Evolutionary conservation across 176 grass and related monocot species (phyloP), one percentile per base, ranked within the genome.

Genomic region (Musa beccarii): DNA sequence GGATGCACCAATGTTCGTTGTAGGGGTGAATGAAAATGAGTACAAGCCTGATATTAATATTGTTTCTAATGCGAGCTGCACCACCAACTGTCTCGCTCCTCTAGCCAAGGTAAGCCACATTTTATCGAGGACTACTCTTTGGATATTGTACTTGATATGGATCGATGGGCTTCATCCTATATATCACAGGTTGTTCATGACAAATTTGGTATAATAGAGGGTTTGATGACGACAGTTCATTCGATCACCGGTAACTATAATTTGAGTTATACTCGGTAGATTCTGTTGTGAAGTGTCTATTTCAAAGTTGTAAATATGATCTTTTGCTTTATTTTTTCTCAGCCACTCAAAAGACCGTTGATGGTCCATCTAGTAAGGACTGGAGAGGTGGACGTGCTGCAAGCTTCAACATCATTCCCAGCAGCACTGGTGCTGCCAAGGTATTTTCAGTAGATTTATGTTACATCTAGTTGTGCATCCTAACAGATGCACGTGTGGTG

Each of bases 351-450:
- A 74, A 74, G 72, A 74, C 72, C 14, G 72, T 74, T 56, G 72
- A 74, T 57, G 72, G 72, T 19, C 72, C 72, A 25, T 74, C 72
- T 8, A 74, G 72, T 12, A 74, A 74, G 72, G 72, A 74, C 53
- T 74, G 72, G 72, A 74, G 72, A 56, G 72, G 72, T 74, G 72
- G 72, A 56, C 72, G 72, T 57, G 72, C 72, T 74, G 72, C 72
- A 54, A 74, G 72, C 21, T 74, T 74, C 53, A 74, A 74, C 53
- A 74, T 74, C 22, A 74, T 74, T 54, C 72, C 72, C 16, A 74
- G 72, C 53, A 74, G 72, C 20, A 74, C 72, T 10, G 72, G 72
- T 74, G 72, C 72, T 29, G 72, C 72, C 53, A 74, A 74, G 72
- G 72, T 74, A 56, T 28, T 24, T 22, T 11, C 63, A 14, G 21